Base-by-base conservation (phyloP, 2,329 filamentous ascomycete species). In the Nemania diffusa region DNA sequence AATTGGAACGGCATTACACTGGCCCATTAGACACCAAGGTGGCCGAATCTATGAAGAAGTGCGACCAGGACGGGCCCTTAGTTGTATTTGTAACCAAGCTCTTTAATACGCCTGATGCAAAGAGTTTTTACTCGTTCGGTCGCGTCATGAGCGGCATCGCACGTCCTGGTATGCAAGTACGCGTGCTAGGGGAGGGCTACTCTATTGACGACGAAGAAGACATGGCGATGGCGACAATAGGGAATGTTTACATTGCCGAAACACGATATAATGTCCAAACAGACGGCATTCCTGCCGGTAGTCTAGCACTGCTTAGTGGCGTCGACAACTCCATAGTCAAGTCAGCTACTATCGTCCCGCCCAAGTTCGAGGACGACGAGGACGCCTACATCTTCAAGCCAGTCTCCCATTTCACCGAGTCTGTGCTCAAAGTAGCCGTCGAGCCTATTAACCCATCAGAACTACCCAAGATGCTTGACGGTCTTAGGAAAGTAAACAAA, bases 261-360 rank as follows among this genome's bases (percentile, higher is more conserved):
- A 94, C 94, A 26, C 86, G 94, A 76, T 99, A 99, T 81, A 97
- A 94, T 72, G 92, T 99, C 53, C 90, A 93, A 2, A 94, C 93
- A 0, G 93, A 94, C 73, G 96, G 96, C 57, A 90, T 99, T 27
- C 96, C 96, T 5, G 96, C 96, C 0, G 96, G 96, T 50, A 97
- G 97, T 77, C 92, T 93, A 84, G 95, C 97, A 15, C 83, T 99
- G n/a, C 85, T 99, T 17, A 90, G 92, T 62, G 96, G 95, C 15
- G 90, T 99, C 29, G 95, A 98, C 82, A 98, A 98, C 79, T 97
- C 94, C 4, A 98, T 99, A 74, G 93, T 98, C 81, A 99, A 99
- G 81, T 95, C 94, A 2, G 96, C 96, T 8, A 99, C 96, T 0
- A 86, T 99, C 55, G 89, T 99, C 32, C 89, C 93, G 1, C 88